Base-by-base conservation (phyloP, 495 filamentous ascomycete genomes). In the Bryoglossum gracile region DNA sequence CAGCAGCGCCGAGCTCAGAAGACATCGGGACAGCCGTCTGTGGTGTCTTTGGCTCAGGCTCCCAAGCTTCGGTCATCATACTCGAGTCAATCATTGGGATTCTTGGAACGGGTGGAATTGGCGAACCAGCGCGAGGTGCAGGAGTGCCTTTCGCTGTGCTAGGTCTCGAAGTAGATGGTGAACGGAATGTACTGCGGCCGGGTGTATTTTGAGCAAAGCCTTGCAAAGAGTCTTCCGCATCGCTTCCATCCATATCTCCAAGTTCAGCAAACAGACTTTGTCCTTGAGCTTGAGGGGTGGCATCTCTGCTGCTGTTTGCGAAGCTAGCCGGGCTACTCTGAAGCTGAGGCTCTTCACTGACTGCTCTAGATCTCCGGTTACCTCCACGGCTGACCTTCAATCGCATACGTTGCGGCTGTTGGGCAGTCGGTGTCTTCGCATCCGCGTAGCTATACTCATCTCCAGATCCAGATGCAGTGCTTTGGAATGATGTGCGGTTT, bases 221-320 rank as follows among this genome's bases (percentile, higher is more conserved):
- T 26, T 37, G 33, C 18, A 61, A 18, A 19, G 54, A 61, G 8
- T 59, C 56, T 16, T 56, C 53, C 30, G 85, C 85, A 42, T 82
- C 81, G 45, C 83, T 81, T 34, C 69, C 81, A 51, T 69, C 76
- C 9, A 94, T 67, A 46, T 89, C 83, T 16, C 81, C 88, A 36
- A 98, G 75, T 59, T 98, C 92, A 17, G 89, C 87, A 62, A 89
- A 94, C 48, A 98, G 68, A 60, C 84, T 96, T 67, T 95, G 86
- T 2, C 78, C 79, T n/a, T n/a, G n/a, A 53, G 71, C 74, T 16
- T 75, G 68, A 19, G 77, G 73, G 18, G 69, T 77, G 18, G 66
- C 72, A 45, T 67, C 60, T 35, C 59, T 67, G 56, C 67, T 74
- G 59, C 63, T 69, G 51, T 62, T 68, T 37, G 67, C 67, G 55